Conservation (phyloP, 768 basidiomycete genomes). For the Porphyrellus cyaneotinctus region DNA sequence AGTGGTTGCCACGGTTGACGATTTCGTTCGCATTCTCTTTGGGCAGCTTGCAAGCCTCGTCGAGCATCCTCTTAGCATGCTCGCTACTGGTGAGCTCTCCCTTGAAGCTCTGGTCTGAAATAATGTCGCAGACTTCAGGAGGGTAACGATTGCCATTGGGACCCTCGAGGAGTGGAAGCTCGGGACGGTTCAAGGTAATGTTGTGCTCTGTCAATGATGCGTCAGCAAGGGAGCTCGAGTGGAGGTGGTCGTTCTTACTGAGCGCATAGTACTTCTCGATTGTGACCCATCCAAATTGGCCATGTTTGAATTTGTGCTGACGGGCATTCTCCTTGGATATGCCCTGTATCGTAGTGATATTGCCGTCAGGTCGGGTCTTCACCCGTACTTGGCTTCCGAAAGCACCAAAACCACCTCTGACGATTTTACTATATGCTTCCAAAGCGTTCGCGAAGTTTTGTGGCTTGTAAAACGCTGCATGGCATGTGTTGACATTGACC, state of each 20-base stretch:
- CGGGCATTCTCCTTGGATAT: constrained; percentile 38
- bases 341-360: constrained; percentile 62
- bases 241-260: constrained; percentile 29
- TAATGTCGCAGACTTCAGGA: constrained; percentile 46
- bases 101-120: constrained; percentile 36
- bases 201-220: constrained; percentile 35
- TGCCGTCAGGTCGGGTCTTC: constrained; percentile 57
- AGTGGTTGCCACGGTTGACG: constrained; percentile 36
- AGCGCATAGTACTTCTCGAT: constrained; percentile 43
- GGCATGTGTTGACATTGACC: constrained; percentile 52
- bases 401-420: constrained; percentile 46
- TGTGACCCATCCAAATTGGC: constrained; percentile 33
- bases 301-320: constrained; percentile 39
- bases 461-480: constrained; percentile 42
- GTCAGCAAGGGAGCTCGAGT: background rate
- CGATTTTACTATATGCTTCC: constrained; percentile 38
- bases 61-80: constrained; percentile 47
- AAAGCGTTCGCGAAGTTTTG: constrained; percentile 42
- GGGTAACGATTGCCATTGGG: constrained; percentile 37
- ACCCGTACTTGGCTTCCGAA: constrained; percentile 67
- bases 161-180: constrained; percentile 40
- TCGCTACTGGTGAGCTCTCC: constrained; percentile 45
- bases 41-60: constrained; percentile 43
- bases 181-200: constrained; percentile 33
- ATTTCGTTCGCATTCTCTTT: constrained; percentile 45